Conservation (phyloP, 495 filamentous ascomycete species). For the Penicillium coprophilum region DNA sequence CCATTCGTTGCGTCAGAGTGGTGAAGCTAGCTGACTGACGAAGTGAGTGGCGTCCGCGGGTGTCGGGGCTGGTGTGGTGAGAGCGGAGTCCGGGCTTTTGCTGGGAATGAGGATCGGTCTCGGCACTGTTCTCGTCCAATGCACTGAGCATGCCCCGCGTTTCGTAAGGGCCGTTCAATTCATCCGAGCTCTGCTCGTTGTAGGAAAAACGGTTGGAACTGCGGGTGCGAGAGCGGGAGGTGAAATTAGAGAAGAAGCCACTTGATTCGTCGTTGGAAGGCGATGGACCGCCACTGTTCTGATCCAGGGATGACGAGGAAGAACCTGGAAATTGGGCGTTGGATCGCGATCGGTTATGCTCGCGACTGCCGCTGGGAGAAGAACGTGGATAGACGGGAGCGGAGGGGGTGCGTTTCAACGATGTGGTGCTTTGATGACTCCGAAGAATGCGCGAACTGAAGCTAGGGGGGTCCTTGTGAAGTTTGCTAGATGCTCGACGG, state of each 20-base stretch:
- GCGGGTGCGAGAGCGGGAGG: slow-evolving; percentile 36
- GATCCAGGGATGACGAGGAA: slow-evolving; percentile 52
- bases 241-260: slow-evolving; percentile 31
- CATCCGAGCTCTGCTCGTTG: slow-evolving; percentile 64
- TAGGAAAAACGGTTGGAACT: slow-evolving; percentile 52
- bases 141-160: slow-evolving; percentile 66
- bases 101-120: slow-evolving; percentile 39
- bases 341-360: slow-evolving; percentile 50
- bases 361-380: slow-evolving; percentile 42
- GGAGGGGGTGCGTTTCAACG: slow-evolving; percentile 68
- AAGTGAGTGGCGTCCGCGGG: slow-evolving; percentile 55
- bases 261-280: slow-evolving; percentile 47
- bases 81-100: slow-evolving; percentile 53
- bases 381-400: slow-evolving; percentile 58
- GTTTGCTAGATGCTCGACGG: slow-evolving; percentile 49
- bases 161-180: slow-evolving; percentile 70
- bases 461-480: slow-evolving; percentile 50
- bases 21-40: slow-evolving; percentile 83
- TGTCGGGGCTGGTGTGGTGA: slow-evolving; percentile 59
- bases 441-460: slow-evolving; percentile 45
- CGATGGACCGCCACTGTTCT: slow-evolving; percentile 49
- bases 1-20: slow-evolving; percentile 56
- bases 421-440: slow-evolving; percentile 47
- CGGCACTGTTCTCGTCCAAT: slow-evolving; percentile 58
- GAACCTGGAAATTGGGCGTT: slow-evolving; percentile 49